Evolutionary conservation across 495 filamentous ascomycete genomes (phyloP).

Genomic region (Polyplosphaeria fusca): DNA sequence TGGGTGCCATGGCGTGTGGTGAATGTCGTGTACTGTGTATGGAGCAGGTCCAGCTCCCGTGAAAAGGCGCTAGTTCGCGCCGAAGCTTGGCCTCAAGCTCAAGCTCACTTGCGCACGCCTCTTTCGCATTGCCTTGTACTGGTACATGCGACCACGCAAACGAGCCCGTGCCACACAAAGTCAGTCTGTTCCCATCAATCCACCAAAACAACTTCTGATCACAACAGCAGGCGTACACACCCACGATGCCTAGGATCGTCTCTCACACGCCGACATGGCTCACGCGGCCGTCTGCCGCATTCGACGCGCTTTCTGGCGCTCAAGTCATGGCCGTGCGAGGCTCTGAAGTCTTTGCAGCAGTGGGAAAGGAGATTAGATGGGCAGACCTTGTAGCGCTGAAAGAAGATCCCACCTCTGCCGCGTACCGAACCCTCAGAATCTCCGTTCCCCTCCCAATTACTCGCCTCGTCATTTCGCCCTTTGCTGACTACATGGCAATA

Average conservation of each 20-base stretch:
- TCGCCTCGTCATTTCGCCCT: slow-evolving; percentile 77
- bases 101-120: no score
- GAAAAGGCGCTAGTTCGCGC: no score
- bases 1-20: not conserved
- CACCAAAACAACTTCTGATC: no score
- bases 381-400: slow-evolving; percentile 71
- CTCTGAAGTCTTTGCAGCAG: slow-evolving; percentile 78
- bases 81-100: no score
- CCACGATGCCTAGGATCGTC: slow-evolving; percentile 71
- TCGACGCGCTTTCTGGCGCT: slow-evolving; percentile 59
- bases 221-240: no score
- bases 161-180: no score
- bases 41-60: no score
- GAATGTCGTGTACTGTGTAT: no score
- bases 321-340: slow-evolving; percentile 64
- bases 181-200: no score
- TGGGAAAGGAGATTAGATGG: slow-evolving; percentile 85
- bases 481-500: slow-evolving; percentile 74
- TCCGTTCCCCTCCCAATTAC: slow-evolving; percentile 71
- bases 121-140: no score
- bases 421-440: slow-evolving; percentile 58
- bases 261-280: slow-evolving; percentile 83
- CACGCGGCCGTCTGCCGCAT: slow-evolving; percentile 67
- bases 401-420: slow-evolving; percentile 46
- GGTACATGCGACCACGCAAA: no score